Percentiles rank a stretch among this genome's conserved stretches.
Evolutionary conservation across 2,329 filamentous ascomycete genomes (phyloP).

Genomic region (Daldinia sp.): DNA sequence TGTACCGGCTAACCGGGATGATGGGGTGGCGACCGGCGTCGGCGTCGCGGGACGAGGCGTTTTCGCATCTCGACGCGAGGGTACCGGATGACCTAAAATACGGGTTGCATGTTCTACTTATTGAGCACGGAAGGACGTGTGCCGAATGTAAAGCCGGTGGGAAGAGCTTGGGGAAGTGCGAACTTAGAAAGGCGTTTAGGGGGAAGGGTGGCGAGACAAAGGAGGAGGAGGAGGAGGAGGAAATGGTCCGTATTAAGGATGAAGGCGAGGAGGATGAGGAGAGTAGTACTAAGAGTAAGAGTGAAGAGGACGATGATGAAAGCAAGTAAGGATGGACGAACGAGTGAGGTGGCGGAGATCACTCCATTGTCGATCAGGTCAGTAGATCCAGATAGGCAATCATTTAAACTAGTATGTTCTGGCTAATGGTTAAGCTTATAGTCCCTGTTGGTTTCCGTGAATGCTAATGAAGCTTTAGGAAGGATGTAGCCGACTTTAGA

Average conservation of each 20-base stretch:
- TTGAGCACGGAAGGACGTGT: constrained; percentile 61
- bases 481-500: background rate
- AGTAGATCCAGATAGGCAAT: background rate
- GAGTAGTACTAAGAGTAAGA: background rate
- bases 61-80: constrained; percentile 62
- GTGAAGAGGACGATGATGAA: constrained; percentile 13
- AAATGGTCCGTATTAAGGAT: constrained; percentile 16
- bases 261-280: constrained; percentile 21
- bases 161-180: constrained; percentile 55
- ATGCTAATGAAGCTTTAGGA: background rate
- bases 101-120: constrained; percentile 61
- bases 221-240: constrained; percentile 29
- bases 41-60: constrained; percentile 59
- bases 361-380: background rate
- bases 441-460: no score
- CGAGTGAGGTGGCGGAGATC: background rate
- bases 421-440: background rate
- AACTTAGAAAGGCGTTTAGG: constrained; percentile 56
- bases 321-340: background rate
- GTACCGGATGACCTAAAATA: constrained; percentile 65
- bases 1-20: constrained; percentile 62
- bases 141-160: constrained; percentile 60
- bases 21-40: constrained; percentile 61
- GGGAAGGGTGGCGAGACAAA: constrained; percentile 43
- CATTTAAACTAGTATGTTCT: background rate